phyloP scores from a whole-genome alignment of 768 basidiomycete species.

The Termitomyces sp. region DNA sequence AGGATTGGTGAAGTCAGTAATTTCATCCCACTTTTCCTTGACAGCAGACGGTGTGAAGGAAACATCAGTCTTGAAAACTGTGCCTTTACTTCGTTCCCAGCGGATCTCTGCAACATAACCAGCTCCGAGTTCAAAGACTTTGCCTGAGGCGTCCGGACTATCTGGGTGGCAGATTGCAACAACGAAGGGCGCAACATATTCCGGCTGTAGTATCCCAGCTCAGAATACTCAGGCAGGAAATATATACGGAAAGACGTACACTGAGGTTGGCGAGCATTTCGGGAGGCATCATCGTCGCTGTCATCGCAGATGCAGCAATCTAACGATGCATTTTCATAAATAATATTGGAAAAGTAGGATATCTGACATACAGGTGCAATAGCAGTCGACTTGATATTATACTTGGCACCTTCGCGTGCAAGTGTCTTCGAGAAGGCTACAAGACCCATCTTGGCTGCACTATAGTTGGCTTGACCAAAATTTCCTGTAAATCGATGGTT shows the following conservation, averaged over 20 bases:
- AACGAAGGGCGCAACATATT: constrained; percentile 91
- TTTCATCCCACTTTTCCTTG: constrained; percentile 76
- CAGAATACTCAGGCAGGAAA: not conserved
- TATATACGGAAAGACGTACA: constrained; percentile 33
- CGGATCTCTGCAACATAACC: constrained; percentile 90
- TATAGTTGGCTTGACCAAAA: constrained; percentile 97
- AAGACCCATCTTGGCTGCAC: constrained; percentile 96
- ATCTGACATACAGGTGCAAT: constrained; percentile 74
- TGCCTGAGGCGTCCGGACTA: constrained; percentile 74
- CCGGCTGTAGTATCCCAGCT: constrained; percentile 53
- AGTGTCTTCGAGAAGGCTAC: constrained; percentile 91
- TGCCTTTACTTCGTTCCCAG: constrained; percentile 89
- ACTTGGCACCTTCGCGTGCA: constrained; percentile 89
- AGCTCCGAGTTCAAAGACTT: constrained; percentile 90
- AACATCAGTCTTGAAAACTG: constrained; percentile 84
- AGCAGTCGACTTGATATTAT: constrained; percentile 81
- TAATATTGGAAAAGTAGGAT: not conserved
- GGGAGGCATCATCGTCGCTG: constrained; percentile 90
- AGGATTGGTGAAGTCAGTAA: constrained; percentile 75
- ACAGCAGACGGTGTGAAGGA: constrained; percentile 95
- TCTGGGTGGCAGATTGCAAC: constrained; percentile 84
- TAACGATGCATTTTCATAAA: constrained; percentile 23
- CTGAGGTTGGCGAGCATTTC: constrained; percentile 89
- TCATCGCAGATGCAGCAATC: constrained; percentile 97
- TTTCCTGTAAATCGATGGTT: constrained; percentile 53